A percentile compares a stretch with the other conserved stretches of the same genome.
phyloP scores from a whole-genome alignment of 352 stramenopile species.

The Phytophthora pseudosyringae region DNA sequence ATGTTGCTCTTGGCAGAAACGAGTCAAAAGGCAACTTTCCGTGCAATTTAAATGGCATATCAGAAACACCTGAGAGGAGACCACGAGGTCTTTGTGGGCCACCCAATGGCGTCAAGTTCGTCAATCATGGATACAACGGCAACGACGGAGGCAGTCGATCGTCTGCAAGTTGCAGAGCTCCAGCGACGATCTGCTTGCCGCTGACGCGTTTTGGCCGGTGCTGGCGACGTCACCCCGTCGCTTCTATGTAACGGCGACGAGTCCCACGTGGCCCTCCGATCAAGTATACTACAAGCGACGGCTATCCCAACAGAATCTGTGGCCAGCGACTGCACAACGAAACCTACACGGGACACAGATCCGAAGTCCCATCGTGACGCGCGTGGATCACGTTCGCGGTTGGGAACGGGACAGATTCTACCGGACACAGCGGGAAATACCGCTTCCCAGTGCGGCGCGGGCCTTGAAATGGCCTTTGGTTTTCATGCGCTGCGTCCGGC shows the following conservation, averaged over 20 bases:
- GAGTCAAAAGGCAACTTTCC: neutral
- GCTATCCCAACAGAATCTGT: too few relatives aligned
- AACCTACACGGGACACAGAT: neutral
- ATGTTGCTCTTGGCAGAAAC: neutral
- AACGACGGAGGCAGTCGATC: constrained; percentile 8
- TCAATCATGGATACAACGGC: neutral
- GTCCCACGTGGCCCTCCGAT: constrained; percentile 17
- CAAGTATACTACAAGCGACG: constrained; percentile 1
- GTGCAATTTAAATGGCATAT: neutral
- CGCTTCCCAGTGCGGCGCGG: too few relatives aligned
- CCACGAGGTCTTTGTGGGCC: neutral
- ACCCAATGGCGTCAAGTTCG: neutral
- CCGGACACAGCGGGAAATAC: too few relatives aligned
- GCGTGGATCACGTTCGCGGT: constrained; percentile 25
- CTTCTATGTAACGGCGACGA: constrained; percentile 20
- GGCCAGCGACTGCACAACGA: too few relatives aligned
- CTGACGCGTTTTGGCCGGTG: constrained; percentile 21
- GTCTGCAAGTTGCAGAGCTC: constrained; percentile 2
- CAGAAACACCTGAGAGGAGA: neutral
- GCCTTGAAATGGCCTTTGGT: too few relatives aligned
- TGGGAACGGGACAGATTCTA: constrained; percentile 3
- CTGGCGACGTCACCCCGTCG: constrained; percentile 23
- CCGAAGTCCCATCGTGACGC: constrained; percentile 30
- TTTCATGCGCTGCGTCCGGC: too few relatives aligned
- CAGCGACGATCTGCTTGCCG: neutral